Evolutionary conservation across 2,329 filamentous ascomycete genomes (phyloP).

Genomic region (Rutstroemia sydowiana): DNA sequence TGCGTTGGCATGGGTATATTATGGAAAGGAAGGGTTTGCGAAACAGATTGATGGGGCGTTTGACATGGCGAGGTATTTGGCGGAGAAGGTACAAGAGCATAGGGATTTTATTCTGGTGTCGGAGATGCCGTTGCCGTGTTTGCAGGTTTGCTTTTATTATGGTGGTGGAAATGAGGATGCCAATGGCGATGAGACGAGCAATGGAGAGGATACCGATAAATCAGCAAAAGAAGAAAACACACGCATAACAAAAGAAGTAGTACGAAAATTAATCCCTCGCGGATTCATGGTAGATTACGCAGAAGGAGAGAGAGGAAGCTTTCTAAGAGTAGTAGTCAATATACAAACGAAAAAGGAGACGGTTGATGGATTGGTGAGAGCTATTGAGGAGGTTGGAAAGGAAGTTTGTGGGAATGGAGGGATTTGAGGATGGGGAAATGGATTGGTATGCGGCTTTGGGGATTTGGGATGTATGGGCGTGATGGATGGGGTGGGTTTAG

Average conservation of each 20-base stretch:
- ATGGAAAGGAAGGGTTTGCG: slow-evolving; percentile 69
- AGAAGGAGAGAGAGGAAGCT: slow-evolving; percentile 49
- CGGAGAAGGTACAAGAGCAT: slow-evolving; percentile 45
- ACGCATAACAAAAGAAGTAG: slow-evolving; percentile 47
- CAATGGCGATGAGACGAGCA: slow-evolving; percentile 39
- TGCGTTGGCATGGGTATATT: slow-evolving; percentile 82
- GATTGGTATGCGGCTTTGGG: too few species aligned
- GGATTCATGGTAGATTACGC: slow-evolving; percentile 61
- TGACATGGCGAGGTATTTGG: slow-evolving; percentile 61
- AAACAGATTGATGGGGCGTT: slow-evolving; percentile 66
- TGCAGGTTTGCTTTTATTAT: slow-evolving; percentile 95
- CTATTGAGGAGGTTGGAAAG: slow-evolving; percentile 38
- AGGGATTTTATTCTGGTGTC: slow-evolving; percentile 65
- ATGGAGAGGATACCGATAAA: too few species aligned
- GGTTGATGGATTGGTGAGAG: slow-evolving; percentile 53
- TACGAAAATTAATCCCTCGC: slow-evolving; percentile 43
- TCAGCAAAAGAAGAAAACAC: slow-evolving; percentile 41
- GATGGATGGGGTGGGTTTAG: too few species aligned
- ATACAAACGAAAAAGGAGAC: slow-evolving; percentile 51
- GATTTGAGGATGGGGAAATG: not conserved
- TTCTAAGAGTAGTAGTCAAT: slow-evolving; percentile 65
- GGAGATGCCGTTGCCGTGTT: slow-evolving; percentile 70
- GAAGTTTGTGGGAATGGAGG: not conserved
- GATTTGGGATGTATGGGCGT: too few species aligned
- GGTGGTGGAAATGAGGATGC: slow-evolving; percentile 33